Percentiles rank a stretch among this genome's conserved stretches.
Conservation (phyloP, 2,329 filamentous ascomycete species). For the Sarocladiaceae sp. region DNA sequence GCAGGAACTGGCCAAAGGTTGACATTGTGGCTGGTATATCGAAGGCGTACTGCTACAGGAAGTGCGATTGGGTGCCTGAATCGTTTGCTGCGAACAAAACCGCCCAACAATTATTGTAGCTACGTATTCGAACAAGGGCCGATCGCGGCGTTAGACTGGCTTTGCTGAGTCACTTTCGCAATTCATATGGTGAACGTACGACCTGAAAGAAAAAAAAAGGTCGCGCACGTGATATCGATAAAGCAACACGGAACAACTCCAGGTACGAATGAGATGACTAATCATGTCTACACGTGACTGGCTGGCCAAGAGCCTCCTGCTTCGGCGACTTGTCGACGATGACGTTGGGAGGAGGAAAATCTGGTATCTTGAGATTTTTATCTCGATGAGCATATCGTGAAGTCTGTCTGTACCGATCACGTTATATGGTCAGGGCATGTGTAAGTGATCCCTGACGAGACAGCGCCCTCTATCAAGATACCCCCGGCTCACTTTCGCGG, state of each 20-base stretch:
- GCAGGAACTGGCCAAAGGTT: slow-evolving; percentile 6
- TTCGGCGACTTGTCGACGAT: no score
- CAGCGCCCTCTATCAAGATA: no score
- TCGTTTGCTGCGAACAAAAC: background rate
- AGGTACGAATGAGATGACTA: background rate
- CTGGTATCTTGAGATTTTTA: no score
- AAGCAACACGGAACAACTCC: background rate
- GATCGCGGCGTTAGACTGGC: background rate
- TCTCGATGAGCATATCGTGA: no score
- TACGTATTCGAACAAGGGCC: background rate
- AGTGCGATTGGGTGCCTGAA: background rate
- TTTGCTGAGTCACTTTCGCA: background rate
- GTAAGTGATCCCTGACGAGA: no score
- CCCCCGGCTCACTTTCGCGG: no score
- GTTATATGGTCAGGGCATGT: no score
- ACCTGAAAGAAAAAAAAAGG: background rate
- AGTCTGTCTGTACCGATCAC: no score
- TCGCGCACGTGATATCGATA: slow-evolving; percentile 1
- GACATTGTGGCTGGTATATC: background rate
- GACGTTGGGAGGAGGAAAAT: no score
- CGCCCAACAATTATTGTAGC: background rate
- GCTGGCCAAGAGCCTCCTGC: no score
- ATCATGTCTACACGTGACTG: background rate
- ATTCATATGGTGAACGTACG: background rate
- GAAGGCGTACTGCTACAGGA: background rate